Conservation (phyloP, 139 green algal genomes). For the Closterium sp. region DNA sequence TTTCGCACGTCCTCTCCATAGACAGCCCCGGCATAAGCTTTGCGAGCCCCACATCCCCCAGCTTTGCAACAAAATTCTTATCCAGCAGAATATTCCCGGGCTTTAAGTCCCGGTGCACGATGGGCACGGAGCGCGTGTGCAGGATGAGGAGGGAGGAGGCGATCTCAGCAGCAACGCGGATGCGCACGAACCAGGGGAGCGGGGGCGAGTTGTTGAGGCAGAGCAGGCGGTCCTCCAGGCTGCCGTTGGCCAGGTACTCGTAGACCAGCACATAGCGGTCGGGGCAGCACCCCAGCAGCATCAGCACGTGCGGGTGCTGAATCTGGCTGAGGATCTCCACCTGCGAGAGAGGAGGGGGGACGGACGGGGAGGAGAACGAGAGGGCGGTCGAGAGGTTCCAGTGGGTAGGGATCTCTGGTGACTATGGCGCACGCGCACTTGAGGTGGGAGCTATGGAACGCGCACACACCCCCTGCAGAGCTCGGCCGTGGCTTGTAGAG, state of each 20-base stretch:
- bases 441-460: too few species aligned
- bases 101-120: constrained; percentile 65
- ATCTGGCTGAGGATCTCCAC: constrained; percentile 59
- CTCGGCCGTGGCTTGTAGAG: constrained; percentile 11
- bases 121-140: constrained; percentile 45
- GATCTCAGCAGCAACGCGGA: constrained; percentile 61
- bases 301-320: constrained; percentile 68
- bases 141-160: constrained; percentile 35
- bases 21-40: constrained; percentile 36
- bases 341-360: constrained; percentile 1
- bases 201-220: constrained; percentile 12
- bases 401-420: too few species aligned
- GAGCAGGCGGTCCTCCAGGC: constrained; percentile 58
- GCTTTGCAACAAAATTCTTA: constrained; percentile 58
- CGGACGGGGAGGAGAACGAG: background rate
- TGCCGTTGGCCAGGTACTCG: constrained; percentile 59
- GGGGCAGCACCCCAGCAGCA: constrained; percentile 64
- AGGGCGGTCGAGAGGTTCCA: background rate
- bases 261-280: constrained; percentile 64
- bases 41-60: constrained; percentile 61
- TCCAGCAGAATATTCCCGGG: constrained; percentile 63
- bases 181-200: constrained; percentile 54
- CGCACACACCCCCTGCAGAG: background rate
- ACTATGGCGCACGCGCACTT: too few species aligned
- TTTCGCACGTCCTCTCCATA: constrained; percentile 22